phyloP scores from a whole-genome alignment of 495 filamentous ascomycete species.

The Schizothecium vesticola region DNA sequence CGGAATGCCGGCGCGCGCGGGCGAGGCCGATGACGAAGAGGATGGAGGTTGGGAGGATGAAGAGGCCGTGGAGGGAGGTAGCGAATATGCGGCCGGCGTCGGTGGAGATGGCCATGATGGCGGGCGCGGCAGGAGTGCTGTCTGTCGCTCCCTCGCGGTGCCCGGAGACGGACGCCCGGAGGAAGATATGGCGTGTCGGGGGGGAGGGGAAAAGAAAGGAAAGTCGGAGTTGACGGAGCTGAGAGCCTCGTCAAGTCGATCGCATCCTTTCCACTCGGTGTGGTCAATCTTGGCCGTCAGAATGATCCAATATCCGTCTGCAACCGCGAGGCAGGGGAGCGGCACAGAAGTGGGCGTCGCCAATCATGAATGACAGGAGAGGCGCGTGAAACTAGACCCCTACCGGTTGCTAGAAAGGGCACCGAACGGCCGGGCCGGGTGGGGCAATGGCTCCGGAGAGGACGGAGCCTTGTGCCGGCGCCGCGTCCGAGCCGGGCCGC shows the following conservation, averaged over 20 bases:
- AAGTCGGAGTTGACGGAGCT: neutral
- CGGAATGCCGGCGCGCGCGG: conserved; percentile 13
- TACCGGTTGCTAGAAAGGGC: neutral
- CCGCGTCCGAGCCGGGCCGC: neutral
- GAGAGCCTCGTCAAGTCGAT: neutral
- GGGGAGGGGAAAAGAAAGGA: neutral
- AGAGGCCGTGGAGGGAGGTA: conserved; percentile 9
- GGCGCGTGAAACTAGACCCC: neutral
- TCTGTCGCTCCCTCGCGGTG: neutral
- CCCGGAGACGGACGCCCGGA: neutral
- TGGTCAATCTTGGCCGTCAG: neutral
- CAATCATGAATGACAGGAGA: neutral
- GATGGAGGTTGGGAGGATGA: conserved; percentile 13
- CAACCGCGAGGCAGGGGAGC: neutral
- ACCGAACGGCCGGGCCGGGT: neutral
- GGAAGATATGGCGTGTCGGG: neutral
- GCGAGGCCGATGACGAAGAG: conserved; percentile 22
- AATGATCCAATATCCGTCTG: neutral
- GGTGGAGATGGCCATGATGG: neutral
- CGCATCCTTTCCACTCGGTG: neutral
- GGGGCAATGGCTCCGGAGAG: neutral
- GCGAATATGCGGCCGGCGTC: neutral
- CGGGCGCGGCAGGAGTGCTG: neutral
- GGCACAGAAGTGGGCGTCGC: neutral
- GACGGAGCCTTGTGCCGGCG: neutral